Evolutionary conservation across 106 monocot genomes (phyloP), one percentile per base, ranked within the genome.

Genomic region (Dactylorhiza incarnata): DNA sequence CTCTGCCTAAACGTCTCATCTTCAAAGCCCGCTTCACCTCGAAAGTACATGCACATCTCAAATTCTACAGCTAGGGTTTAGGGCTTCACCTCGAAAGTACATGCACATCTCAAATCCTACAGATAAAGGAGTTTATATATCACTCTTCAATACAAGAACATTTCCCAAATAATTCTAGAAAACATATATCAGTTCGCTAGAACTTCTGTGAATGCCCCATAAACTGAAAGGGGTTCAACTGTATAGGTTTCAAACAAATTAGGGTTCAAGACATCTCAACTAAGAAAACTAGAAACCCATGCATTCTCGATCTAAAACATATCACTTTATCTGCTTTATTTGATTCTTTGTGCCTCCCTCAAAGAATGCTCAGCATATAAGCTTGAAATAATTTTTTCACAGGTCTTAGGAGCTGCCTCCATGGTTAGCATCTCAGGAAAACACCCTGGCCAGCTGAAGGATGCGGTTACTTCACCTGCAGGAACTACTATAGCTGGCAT

Each of bases 401-500:
- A 97, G 96, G 96, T 97, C 66, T 68, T 97, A 14, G 93, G 96
- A 25, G 89, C 93, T 46, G 93, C 93, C 63, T 72, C 93, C 1
- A 93, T 97, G 93, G 93, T 93, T 49, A 84, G 45, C 43, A n/a
- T 75, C 7, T 86, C 90, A 45, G 96, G 96, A 52, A 93, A 89
- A 75, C 96, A 97, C 76, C 96, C 96, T 2, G 93, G 86, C 13
- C 81, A 93, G 79, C 96, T 97, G 56, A 97, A 97, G 79, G 96
- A 97, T 75, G 89, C 82, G 65, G 96, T 97, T 43, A 79, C 89
- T 25, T 97, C 96, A 37, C 96, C 96, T 23, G 96, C 84, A 29
- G 96, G 96, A 52, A 97, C 96, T 20, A 97, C 96, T 5, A 97
- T 97, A 20, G 81, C 96, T 17, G 96, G 91, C 72, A 87, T 97